Base-by-base conservation (phyloP, 805 yeast species). In the Kluyveromyces siamensis region DNA sequence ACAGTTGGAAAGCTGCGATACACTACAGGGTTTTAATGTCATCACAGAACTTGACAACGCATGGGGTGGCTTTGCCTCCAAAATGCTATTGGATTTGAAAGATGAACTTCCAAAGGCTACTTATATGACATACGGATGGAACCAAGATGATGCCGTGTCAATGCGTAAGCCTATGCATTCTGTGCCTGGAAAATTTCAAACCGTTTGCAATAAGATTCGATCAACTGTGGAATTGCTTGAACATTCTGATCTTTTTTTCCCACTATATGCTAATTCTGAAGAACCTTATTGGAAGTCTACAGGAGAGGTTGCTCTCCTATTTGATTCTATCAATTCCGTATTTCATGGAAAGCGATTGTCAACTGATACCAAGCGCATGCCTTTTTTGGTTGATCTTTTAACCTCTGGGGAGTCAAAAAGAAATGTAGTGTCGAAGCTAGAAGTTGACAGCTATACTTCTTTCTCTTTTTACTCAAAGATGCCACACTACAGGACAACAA, bases 31-130 rank as follows among this genome's bases (percentile, higher is more conserved):
- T 0, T 50, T 93, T 9, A 85, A 84, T 55, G 45, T 87, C 0
- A 58, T 82, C 2, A 76, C 84, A 0, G 96, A 89, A 46, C 55
- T 83, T 2, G 95, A 87, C 59, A 73, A 79, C 19, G 85, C 84
- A 0, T 91, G 98, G 98, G 84, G 88, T 44, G 96, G 96, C 0
- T 80, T 85, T 55, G 65, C 86, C 5, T 62, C 67, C 39, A 72
- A 72, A 42, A 54, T 81, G 52, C 50, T 89, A 21, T 57, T 67
- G n/a, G 75, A 72, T 8, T 45, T 89, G 17, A 71, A 77, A 48
- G 96, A 90, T 60, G 95, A 87, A 56, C 69, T 82, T 14, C 74
- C 82, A 1, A 80, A 79, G 56, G 59, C 64, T 2, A 56, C 71
- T 2, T 52, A 74, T 0, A 69, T 74, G 39, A 68, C 75, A 2